A percentile compares a stretch with the other conserved stretches of the same genome.
phyloP scores from a whole-genome alignment of 169 alveolate genomes.

The Babesia ovis region DNA sequence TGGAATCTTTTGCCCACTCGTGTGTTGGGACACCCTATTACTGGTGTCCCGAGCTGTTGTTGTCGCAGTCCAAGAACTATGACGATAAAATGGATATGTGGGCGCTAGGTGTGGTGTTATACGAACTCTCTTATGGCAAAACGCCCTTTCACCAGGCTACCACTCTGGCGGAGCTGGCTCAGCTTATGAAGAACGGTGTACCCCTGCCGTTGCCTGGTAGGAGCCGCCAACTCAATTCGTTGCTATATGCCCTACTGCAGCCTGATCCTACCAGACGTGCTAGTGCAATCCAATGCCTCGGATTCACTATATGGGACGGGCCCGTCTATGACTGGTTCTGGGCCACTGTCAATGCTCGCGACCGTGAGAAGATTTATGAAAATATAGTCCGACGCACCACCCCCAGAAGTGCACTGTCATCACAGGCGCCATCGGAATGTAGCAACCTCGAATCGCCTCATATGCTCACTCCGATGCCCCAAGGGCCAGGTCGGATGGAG shows the following conservation, averaged over 20 bases:
- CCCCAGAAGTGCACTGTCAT: neutral
- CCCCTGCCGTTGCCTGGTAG: conserved; percentile 73
- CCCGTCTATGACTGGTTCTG: conserved; percentile 62
- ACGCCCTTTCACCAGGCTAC: conserved; percentile 93
- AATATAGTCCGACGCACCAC: conserved; percentile 15
- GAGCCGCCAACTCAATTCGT: conserved; percentile 67
- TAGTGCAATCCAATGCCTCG: conserved; percentile 76
- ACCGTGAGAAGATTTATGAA: conserved; percentile 26
- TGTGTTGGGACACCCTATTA: conserved; percentile 96
- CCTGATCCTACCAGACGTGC: conserved; percentile 75
- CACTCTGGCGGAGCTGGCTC: conserved; percentile 75
- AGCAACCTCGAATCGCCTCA: neutral
- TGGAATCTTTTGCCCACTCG: conserved; percentile 90
- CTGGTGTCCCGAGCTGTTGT: conserved; percentile 95
- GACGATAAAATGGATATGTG: conserved; percentile 94
- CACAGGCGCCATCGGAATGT: neutral
- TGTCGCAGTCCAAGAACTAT: conserved; percentile 85
- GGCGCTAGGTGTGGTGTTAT: conserved; percentile 91
- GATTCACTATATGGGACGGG: conserved; percentile 67
- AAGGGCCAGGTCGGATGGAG: neutral
- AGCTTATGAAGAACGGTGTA: conserved; percentile 72
- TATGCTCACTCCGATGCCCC: conserved; percentile 2
- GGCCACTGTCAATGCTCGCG: conserved; percentile 41
- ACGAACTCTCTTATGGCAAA: conserved; percentile 89
- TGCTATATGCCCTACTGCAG: conserved; percentile 67